Conservation (phyloP, 2,329 filamentous ascomycete species). For the Colletotrichum lupini region DNA sequence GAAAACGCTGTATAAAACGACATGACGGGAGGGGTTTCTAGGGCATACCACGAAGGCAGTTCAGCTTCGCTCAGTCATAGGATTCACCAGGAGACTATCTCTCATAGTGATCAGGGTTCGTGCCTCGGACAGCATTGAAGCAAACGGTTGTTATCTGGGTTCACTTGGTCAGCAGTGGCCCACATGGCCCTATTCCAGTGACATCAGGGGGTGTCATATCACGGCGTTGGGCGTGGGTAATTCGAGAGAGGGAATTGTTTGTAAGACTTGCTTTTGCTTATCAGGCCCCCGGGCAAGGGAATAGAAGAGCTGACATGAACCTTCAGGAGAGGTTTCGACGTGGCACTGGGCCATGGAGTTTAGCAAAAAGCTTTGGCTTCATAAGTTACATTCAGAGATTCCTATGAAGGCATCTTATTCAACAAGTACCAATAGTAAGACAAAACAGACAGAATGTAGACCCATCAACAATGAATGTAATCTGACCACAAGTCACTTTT, state of each 20-base stretch:
- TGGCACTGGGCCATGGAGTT: background rate
- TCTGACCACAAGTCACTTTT: too few relatives aligned
- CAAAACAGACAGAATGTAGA: too few relatives aligned
- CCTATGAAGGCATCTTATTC: too few relatives aligned
- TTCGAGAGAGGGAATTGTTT: background rate
- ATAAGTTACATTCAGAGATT: too few relatives aligned
- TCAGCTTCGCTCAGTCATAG: background rate
- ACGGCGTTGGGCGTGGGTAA: conserved; percentile 27
- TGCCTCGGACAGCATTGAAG: background rate
- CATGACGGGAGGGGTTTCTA: background rate
- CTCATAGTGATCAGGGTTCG: background rate
- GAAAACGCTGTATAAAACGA: background rate
- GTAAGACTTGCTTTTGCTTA: conserved; percentile 9
- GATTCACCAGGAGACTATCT: too few relatives aligned
- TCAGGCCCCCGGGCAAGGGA: background rate
- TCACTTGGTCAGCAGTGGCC: too few relatives aligned
- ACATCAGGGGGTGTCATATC: background rate
- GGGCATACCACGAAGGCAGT: background rate
- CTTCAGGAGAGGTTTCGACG: background rate
- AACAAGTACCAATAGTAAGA: too few relatives aligned
- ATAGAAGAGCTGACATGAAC: background rate
- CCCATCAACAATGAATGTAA: too few relatives aligned
- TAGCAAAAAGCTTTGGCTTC: too few relatives aligned
- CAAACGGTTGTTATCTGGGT: background rate
- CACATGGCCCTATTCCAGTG: background rate